A percentile compares a stretch with the other conserved stretches of the same genome.
phyloP scores from a whole-genome alignment of 2,329 filamentous ascomycete genomes.

The Scortechinia acanthostroma region DNA sequence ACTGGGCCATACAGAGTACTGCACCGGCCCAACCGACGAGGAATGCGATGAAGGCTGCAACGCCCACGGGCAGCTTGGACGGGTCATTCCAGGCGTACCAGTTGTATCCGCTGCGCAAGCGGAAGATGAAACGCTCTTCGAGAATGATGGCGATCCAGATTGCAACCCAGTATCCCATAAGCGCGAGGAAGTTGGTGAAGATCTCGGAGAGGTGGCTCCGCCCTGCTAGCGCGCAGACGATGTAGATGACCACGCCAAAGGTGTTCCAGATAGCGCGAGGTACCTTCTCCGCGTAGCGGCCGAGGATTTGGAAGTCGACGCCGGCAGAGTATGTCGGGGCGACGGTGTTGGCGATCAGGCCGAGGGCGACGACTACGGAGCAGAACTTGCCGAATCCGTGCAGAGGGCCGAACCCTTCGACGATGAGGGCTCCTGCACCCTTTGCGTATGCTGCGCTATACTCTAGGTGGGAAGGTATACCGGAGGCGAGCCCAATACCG shows the following conservation, averaged over 20 bases:
- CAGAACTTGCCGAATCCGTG: conserved; percentile 61
- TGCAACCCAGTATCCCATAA: conserved; percentile 67
- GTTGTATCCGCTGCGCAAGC: conserved; percentile 39
- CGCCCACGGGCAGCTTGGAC: conserved; percentile 49
- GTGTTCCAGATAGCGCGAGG: conserved; percentile 62
- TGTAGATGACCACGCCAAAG: conserved; percentile 51
- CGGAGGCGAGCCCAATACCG: conserved; percentile 55
- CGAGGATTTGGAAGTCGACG: conserved; percentile 63
- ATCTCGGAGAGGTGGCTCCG: conserved; percentile 52
- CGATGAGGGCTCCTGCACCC: conserved; percentile 58
- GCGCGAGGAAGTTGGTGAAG: conserved; percentile 62
- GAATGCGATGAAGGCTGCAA: conserved; percentile 54
- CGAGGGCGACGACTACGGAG: conserved; percentile 55
- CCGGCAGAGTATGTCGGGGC: conserved; percentile 57
- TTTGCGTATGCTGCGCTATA: conserved; percentile 48
- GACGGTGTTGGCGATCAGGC: conserved; percentile 59
- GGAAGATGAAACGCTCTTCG: conserved; percentile 57
- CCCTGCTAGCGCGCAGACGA: conserved; percentile 57
- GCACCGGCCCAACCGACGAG: conserved; percentile 58
- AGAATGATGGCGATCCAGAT: conserved; percentile 58
- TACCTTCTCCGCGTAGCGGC: conserved; percentile 43
- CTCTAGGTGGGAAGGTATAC: conserved; percentile 36
- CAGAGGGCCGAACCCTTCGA: conserved; percentile 50
- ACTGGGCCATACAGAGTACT: conserved; percentile 62
- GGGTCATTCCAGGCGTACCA: conserved; percentile 55